Conservation (phyloP, 2,329 filamentous ascomycete species). For the Sarocladium strictum region DNA sequence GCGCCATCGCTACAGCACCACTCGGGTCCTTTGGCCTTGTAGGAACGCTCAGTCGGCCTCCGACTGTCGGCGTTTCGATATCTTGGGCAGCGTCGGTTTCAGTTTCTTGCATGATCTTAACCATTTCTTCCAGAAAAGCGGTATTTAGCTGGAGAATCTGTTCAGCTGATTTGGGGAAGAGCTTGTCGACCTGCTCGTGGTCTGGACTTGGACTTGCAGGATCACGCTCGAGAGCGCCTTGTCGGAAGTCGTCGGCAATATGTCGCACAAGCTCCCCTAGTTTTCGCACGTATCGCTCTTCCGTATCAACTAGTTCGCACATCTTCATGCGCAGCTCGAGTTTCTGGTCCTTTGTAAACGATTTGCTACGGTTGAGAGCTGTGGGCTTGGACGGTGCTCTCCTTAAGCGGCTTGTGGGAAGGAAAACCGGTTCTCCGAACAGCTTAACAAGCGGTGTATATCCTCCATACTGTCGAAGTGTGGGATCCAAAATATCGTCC, state of each 20-base stretch:
- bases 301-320: constrained; percentile 84
- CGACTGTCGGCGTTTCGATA: constrained; percentile 54
- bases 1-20: constrained; percentile 72
- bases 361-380: constrained; percentile 68
- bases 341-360: constrained; percentile 77
- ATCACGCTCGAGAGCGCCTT: constrained; percentile 55
- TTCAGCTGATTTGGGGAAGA: constrained; percentile 79
- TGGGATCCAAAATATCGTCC: constrained; percentile 60
- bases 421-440: constrained; percentile 77
- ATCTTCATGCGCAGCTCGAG: constrained; percentile 81
- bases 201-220: constrained; percentile 63
- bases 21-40: constrained; percentile 61
- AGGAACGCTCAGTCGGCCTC: constrained; percentile 36
- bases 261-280: constrained; percentile 76
- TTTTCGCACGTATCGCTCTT: constrained; percentile 89
- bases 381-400: constrained; percentile 84
- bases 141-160: constrained; percentile 77
- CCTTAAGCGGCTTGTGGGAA: constrained; percentile 78
- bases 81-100: constrained; percentile 75
- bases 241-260: constrained; percentile 73
- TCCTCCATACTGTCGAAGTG: constrained; percentile 63
- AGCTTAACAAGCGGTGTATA: constrained; percentile 73
- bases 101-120: constrained; percentile 71
- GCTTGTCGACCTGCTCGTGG: constrained; percentile 62
- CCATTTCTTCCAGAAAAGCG: constrained; percentile 71